Conservation (phyloP, 768 basidiomycete genomes). For the Goffeauzyma gilvescens region DNA sequence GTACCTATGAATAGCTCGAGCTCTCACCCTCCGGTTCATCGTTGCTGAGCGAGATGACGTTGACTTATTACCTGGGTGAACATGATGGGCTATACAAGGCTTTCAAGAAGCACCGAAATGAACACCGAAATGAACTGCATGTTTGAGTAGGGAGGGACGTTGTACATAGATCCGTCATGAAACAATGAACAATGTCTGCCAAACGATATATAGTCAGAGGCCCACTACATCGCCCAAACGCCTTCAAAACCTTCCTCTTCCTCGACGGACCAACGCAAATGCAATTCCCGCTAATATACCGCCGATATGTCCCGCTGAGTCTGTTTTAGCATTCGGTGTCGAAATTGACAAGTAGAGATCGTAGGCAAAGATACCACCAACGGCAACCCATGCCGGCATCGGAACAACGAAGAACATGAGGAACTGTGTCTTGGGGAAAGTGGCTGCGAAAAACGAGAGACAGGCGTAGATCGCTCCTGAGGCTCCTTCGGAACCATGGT, state of each 20-base stretch:
- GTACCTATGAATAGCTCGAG: slow-evolving; percentile 40
- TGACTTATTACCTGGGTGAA: slow-evolving; percentile 67
- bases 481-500: slow-evolving; percentile 22
- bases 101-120: too few relatives aligned
- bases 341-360: slow-evolving; percentile 18
- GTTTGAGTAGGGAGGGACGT: not conserved
- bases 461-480: slow-evolving; percentile 27
- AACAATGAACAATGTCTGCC: too few relatives aligned
- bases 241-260: slow-evolving; percentile 11
- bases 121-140: too few relatives aligned
- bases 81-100: slow-evolving; percentile 50
- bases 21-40: slow-evolving; percentile 38
- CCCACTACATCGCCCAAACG: too few relatives aligned
- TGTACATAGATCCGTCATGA: not conserved
- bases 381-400: slow-evolving; percentile 25
- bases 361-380: slow-evolving; percentile 28
- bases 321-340: slow-evolving; percentile 15
- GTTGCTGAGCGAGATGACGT: slow-evolving; percentile 50
- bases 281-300: slow-evolving; percentile 24
- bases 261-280: slow-evolving; percentile 16
- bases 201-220: too few relatives aligned
- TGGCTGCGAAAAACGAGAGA: slow-evolving; percentile 25
- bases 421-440: slow-evolving; percentile 24
- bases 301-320: slow-evolving; percentile 29
- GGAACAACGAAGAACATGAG: slow-evolving; percentile 30